Base-by-base conservation (phyloP, 2,329 filamentous ascomycete genomes). In the Penicillium digitatum region DNA sequence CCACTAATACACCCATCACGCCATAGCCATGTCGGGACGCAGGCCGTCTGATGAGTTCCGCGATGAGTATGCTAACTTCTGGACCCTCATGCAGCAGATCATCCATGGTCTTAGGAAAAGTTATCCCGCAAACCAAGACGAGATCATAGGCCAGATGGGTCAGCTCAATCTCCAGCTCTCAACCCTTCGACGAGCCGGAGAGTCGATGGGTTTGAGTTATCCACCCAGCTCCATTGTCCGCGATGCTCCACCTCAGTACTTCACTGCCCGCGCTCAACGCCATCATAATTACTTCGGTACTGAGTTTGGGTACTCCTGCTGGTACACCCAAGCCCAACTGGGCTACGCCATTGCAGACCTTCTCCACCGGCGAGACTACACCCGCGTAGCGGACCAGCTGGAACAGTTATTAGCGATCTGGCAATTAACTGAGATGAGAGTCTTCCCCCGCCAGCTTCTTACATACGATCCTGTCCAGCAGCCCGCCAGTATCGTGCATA, bases 241-340 rank as follows among this genome's bases (percentile, higher is more conserved):
- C 3, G 22, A 48, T 26, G 44, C 44, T 26, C 44, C 44, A 22
- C 37, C 29, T 1, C 20, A n/a, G 1, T 54, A 42, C 37, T 54
- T 54, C 14, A 29, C 14, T 27, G 22, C 5, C 22, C 37, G 37
- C 5, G 37, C 44, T 10, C 51, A 54, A 29, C 35, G 37, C 4
- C 51, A 54, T 42, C 35, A n/a, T 14, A 48, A 48, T 20, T 54
- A 35, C 22, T 54, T 35, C 16, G 51, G 44, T 1, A 54, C 51
- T 5, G 37, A 48, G 12, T 49, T 48, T 1, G 51, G 44, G 16
- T 54, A 54, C 14, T 18, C 51, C 8, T 54, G 51, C 14, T 49
- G 51, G 51, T 54, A 34, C 31, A 54, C 31, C 4, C 45, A 54
- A 38, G 45, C 44, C 10, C 45, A 39, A 3, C 12, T 54, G n/a